A percentile compares a stretch with the other conserved stretches of the same genome.
These are phyloP conservation scores for Castanopsis chinensis DNA, from an alignment of 306 rosid genomes.

Conservation along the genomic window DNA sequence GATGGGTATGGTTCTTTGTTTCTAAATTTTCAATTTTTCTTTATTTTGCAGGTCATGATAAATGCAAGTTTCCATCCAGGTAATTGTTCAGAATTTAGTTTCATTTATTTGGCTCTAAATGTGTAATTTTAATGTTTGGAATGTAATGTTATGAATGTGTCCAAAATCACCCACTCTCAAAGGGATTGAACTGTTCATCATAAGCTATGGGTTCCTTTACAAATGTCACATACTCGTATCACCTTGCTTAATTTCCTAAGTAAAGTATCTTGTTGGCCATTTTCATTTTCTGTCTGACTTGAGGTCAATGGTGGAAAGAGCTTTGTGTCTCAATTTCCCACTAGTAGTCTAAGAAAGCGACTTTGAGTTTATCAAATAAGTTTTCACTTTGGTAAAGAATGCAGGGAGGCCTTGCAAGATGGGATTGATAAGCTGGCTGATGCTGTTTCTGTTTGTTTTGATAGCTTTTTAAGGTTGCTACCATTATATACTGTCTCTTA, in stretches of 20 bases:
- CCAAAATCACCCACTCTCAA: no score
- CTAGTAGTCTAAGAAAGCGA: slow-evolving; percentile 12
- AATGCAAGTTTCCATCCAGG: slow-evolving; percentile 87
- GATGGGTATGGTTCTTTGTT: background rate
- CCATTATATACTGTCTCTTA: background rate
- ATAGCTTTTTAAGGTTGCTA: background rate
- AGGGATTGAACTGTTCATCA: no score
- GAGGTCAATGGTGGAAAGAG: background rate
- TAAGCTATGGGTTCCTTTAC: no score
- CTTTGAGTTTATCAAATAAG: slow-evolving; percentile 50
- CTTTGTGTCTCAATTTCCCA: background rate
- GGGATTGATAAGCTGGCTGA: slow-evolving; percentile 97
- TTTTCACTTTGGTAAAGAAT: slow-evolving; percentile 51
- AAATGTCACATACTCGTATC: background rate
- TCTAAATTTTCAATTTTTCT: background rate
- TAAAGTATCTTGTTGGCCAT: background rate
- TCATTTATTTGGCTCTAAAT: background rate
- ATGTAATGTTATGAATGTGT: background rate
- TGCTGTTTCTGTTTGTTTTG: slow-evolving; percentile 44
- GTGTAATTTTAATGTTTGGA: background rate
- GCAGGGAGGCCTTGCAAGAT: slow-evolving; percentile 57
- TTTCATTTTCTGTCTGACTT: background rate
- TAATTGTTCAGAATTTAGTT: slow-evolving; percentile 15
- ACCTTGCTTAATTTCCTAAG: background rate
- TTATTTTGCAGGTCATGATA: slow-evolving; percentile 63